These are phyloP conservation scores for Tuber brumale DNA, from an alignment of 495 filamentous ascomycete species.

Conservation along the genomic window DNA sequence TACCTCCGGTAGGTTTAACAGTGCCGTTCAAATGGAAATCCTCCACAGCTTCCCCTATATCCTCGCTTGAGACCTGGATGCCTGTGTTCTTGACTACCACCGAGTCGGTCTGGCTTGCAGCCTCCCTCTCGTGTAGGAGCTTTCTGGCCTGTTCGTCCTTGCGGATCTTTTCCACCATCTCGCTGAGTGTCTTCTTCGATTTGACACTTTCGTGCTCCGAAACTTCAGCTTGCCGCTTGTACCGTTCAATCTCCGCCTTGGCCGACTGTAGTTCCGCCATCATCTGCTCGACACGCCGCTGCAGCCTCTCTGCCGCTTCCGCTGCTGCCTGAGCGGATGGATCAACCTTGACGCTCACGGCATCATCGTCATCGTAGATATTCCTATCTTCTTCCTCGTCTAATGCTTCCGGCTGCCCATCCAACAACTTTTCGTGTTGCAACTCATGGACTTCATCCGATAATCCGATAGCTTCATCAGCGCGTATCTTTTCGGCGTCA, in stretches of 20 bases:
- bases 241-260: constrained; percentile 69
- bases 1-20: constrained; percentile 21
- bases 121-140: constrained; percentile 17
- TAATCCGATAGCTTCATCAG: constrained; percentile 41
- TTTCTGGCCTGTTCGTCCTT: constrained; percentile 53
- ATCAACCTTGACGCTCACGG: constrained; percentile 32
- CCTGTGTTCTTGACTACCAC: constrained; percentile 37
- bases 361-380: constrained; percentile 24
- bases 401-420: constrained; percentile 22
- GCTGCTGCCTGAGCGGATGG: constrained; percentile 43
- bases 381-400: constrained; percentile 18
- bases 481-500: constrained; percentile 40
- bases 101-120: constrained; percentile 44
- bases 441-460: constrained; percentile 38
- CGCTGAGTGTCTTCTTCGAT: constrained; percentile 65
- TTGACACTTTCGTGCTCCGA: constrained; percentile 60
- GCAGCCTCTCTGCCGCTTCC: constrained; percentile 53
- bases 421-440: constrained; percentile 19
- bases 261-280: constrained; percentile 75
- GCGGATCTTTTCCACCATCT: constrained; percentile 81
- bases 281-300: constrained; percentile 71
- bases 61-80: constrained; percentile 25
- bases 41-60: constrained; percentile 6
- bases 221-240: constrained; percentile 66
- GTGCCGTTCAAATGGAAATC: constrained; percentile 18